Base-by-base conservation (phyloP, 108 stramenopile species). In the Nannochloropsis gaditana region DNA sequence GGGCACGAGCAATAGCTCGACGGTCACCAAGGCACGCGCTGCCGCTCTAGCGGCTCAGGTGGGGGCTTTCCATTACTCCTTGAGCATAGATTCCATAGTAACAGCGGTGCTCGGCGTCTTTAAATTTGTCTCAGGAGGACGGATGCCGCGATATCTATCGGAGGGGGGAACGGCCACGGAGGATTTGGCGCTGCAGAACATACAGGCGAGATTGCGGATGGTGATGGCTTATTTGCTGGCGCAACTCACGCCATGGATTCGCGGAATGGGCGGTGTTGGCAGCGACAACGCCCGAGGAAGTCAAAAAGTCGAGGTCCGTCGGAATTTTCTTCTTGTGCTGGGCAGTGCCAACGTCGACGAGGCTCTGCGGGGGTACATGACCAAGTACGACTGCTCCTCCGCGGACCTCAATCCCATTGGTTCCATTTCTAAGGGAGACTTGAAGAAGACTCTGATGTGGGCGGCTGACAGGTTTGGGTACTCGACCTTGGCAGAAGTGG, bases 401-500 rank as follows among this genome's bases (percentile, higher is more conserved):
- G 99, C 99, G 5, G 99, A 99, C 89, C 84, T 99, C 83, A 99
- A 99, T 87, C 99, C 99, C 9, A 98, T 99, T 84, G 99, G 99
- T 4, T 95, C 94, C 45, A 97, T 99, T 80, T 94, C 94, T 45
- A 99, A 99, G 87, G 79, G 17, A 5, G 91, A 91, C 84, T 44
- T 91, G 59, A 91, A 91, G 87, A 59, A 44, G 1, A 95, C 95
- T 94, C 90, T 96, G 1, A 10, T 92, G 42, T 95, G 91, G 88
- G 92, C 92, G 6, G 92, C 95, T 1, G 81, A 92, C 45, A 81
- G 91, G 79, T 95, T 93, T 84, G 84, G 86, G 43, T 93, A 90
- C 89, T 80, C 80, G 9, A 92, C 94, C 6, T 84, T 96, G 45
- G 86, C 82, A 17, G 95, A 95, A 82, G 94, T 97, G 86, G 95